Percentiles rank a stretch among this genome's conserved stretches.
These are phyloP conservation scores for Cladochytrium tenue DNA, from an alignment of 371 early-diverging fungal genomes.

Conservation along the genomic window DNA sequence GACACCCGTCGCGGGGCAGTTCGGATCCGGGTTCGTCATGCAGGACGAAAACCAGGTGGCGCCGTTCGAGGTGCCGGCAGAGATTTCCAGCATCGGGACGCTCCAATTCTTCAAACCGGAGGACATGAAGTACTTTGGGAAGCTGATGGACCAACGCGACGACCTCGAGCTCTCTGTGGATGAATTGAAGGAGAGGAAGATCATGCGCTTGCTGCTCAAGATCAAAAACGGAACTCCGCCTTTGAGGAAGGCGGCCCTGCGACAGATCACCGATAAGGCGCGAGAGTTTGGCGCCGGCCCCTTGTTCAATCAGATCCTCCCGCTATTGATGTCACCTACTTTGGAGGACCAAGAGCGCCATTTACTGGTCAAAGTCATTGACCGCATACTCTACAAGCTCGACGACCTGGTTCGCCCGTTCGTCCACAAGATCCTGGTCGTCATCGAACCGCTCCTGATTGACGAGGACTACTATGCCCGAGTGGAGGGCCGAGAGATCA, in stretches of 20 bases:
- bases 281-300: constrained; percentile 93
- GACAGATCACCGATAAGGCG: constrained; percentile 94
- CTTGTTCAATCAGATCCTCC: constrained; percentile 94
- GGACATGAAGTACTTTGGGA: constrained; percentile 96
- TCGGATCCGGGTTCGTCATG: constrained; percentile 77
- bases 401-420: constrained; percentile 95
- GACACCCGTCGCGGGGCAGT: constrained; percentile 75
- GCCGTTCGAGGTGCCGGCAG: constrained; percentile 73
- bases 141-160: constrained; percentile 78
- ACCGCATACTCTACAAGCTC: constrained; percentile 91
- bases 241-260: constrained; percentile 87
- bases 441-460: constrained; percentile 95
- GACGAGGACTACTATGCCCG: constrained; percentile 97
- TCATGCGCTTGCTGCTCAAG: constrained; percentile 90
- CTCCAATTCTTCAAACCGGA: constrained; percentile 95
- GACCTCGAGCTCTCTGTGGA: constrained; percentile 83
- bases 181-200: constrained; percentile 92
- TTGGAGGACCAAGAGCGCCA: constrained; percentile 98
- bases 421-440: constrained; percentile 96
- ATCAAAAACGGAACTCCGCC: constrained; percentile 98
- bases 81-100: constrained; percentile 86
- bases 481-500: constrained; percentile 96
- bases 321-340: constrained; percentile 93
- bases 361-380: constrained; percentile 93
- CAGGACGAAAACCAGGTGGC: constrained; percentile 60